phyloP scores from a whole-genome alignment of 352 stramenopile species.

The Elongisporangium anandrum region DNA sequence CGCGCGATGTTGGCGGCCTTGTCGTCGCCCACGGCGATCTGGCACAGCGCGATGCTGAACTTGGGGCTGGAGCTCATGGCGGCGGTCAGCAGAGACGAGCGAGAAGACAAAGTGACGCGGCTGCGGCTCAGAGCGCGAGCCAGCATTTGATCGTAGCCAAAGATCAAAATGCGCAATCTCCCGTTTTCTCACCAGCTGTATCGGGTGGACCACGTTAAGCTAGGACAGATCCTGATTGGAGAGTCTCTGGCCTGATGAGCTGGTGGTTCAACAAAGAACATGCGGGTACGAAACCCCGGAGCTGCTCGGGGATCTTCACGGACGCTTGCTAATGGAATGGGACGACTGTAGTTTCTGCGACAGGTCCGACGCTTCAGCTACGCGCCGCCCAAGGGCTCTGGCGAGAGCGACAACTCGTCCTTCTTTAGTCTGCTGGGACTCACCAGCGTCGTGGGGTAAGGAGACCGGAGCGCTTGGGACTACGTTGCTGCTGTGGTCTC shows the following conservation, averaged over 20 bases:
- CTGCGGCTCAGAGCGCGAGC: not conserved
- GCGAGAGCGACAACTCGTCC: slow-evolving; percentile 71
- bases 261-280: not conserved
- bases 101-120: not conserved
- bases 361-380: slow-evolving; percentile 65
- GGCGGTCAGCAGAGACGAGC: slow-evolving; percentile 9
- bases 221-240: not conserved
- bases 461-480: not conserved
- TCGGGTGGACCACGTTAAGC: not conserved
- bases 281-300: not conserved
- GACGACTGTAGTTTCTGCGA: slow-evolving; percentile 15
- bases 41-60: slow-evolving; percentile 94
- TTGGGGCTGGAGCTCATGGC: slow-evolving; percentile 48
- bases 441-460: slow-evolving; percentile 54
- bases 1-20: slow-evolving; percentile 85
- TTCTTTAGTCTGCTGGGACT: slow-evolving; percentile 77
- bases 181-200: not conserved
- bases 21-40: slow-evolving; percentile 91
- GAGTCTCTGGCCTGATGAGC: not conserved
- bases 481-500: not conserved
- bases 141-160: not conserved
- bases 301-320: not conserved
- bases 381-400: slow-evolving; percentile 49
- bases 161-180: not conserved
- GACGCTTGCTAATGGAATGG: not conserved